A percentile compares a stretch with the other conserved stretches of the same genome.
Evolutionary conservation across 129 eudicot species (phyloP).

Genomic region (Centaurea solstitialis): DNA sequence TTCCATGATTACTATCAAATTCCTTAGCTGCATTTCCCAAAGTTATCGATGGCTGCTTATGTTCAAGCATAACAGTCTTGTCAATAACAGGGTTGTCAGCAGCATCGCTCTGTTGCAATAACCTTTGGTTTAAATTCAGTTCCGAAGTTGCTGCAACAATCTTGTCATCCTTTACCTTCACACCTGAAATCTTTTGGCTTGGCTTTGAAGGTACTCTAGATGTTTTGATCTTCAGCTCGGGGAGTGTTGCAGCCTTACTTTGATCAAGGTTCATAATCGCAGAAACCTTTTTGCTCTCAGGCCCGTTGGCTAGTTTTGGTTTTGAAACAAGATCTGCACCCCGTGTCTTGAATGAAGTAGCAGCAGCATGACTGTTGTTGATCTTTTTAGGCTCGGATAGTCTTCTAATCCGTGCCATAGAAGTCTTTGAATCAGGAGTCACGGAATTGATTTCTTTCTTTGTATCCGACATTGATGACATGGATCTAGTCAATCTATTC

Average conservation of each 20-base stretch:
- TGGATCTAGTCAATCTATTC: slow-evolving; percentile 70
- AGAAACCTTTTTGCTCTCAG: slow-evolving; percentile 65
- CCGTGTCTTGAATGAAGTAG: slow-evolving; percentile 34
- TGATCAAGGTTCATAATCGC: slow-evolving; percentile 52
- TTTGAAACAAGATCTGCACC: slow-evolving; percentile 54
- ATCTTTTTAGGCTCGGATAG: slow-evolving; percentile 81
- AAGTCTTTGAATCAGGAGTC: slow-evolving; percentile 72
- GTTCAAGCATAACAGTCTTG: slow-evolving; percentile 77
- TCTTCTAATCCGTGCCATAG: slow-evolving; percentile 76
- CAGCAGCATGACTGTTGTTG: slow-evolving; percentile 32
- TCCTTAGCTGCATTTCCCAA: slow-evolving; percentile 29
- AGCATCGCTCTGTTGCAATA: slow-evolving; percentile 28
- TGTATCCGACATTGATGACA: slow-evolving; percentile 63
- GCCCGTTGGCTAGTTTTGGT: slow-evolving; percentile 45
- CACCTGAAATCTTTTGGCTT: slow-evolving; percentile 34
- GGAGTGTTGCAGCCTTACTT: slow-evolving; percentile 65
- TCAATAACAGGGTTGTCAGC: slow-evolving; percentile 70
- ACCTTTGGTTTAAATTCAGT: slow-evolving; percentile 21
- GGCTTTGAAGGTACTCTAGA: slow-evolving; percentile 38
- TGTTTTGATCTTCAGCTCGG: slow-evolving; percentile 61
- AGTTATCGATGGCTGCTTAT: slow-evolving; percentile 51
- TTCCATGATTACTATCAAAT: slow-evolving; percentile 23
- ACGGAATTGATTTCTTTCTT: slow-evolving; percentile 47
- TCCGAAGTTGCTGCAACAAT: slow-evolving; percentile 29
- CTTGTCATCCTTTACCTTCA: slow-evolving; percentile 36